Evolutionary conservation across 2,329 filamentous ascomycete species (phyloP).

Genomic region (Bimuria novae-zelandiae): DNA sequence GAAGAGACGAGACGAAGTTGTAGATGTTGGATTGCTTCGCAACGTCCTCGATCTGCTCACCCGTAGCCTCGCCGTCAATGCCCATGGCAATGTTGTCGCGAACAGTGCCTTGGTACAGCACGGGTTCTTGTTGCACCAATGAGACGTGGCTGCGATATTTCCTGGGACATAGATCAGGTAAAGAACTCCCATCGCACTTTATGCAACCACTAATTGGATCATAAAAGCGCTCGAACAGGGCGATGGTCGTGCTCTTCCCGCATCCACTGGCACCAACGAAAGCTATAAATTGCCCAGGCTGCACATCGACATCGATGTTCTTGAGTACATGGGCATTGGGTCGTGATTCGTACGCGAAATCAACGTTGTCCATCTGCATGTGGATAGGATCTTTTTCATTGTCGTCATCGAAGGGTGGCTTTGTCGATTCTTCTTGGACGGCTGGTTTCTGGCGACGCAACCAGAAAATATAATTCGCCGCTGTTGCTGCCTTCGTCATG

Average conservation of each 20-base stretch:
- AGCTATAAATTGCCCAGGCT: constrained; percentile 80
- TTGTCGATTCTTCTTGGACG: constrained; percentile 44
- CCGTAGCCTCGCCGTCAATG: constrained; percentile 67
- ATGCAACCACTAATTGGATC: constrained; percentile 81
- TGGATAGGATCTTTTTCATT: constrained; percentile 39
- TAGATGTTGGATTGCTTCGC: constrained; percentile 66
- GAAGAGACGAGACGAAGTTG: constrained; percentile 40
- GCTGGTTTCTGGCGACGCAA: constrained; percentile 45
- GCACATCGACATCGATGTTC: constrained; percentile 71
- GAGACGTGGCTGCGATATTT: constrained; percentile 83
- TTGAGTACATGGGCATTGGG: constrained; percentile 79
- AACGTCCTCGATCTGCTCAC: constrained; percentile 73
- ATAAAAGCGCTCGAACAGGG: constrained; percentile 91
- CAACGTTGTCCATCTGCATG: constrained; percentile 64
- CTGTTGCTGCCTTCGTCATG: constrained; percentile 93
- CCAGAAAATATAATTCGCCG: constrained; percentile 63
- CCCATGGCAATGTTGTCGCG: constrained; percentile 83
- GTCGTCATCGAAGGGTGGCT: constrained; percentile 38
- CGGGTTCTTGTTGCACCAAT: constrained; percentile 92
- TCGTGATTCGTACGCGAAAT: constrained; percentile 79
- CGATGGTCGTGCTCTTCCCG: constrained; percentile 92
- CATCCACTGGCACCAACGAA: constrained; percentile 91
- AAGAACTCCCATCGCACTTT: constrained; percentile 78
- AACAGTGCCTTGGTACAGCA: constrained; percentile 90
- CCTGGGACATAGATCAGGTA: constrained; percentile 74